These are phyloP conservation scores for Fraxinus dipetala DNA, from an alignment of 305 asterid species.

Conservation along the genomic window DNA sequence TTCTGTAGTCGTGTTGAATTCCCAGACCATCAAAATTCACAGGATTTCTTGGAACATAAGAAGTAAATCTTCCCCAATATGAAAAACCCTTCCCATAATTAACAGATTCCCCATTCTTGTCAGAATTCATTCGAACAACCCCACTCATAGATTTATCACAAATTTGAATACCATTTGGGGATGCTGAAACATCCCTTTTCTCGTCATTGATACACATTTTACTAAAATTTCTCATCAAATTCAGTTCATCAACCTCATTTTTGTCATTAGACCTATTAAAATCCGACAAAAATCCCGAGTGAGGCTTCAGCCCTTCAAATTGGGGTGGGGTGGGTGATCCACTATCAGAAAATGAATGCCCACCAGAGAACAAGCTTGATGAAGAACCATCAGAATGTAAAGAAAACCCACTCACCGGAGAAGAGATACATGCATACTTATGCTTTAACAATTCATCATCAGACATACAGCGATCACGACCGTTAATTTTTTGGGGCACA, in stretches of 20 bases:
- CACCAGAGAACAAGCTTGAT: slow-evolving; percentile 54
- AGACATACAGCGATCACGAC: slow-evolving; percentile 29
- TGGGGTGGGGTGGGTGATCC: slow-evolving; percentile 59
- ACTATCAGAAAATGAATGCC: slow-evolving; percentile 44
- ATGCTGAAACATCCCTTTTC: slow-evolving; percentile 21
- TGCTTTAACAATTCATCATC: slow-evolving; percentile 37
- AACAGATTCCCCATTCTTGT: slow-evolving; percentile 30
- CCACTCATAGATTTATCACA: not conserved
- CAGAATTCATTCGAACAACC: slow-evolving; percentile 25
- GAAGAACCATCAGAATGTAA: slow-evolving; percentile 60
- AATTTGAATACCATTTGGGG: slow-evolving; percentile 29
- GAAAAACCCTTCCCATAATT: slow-evolving; percentile 25
- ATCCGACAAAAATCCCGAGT: slow-evolving; percentile 35
- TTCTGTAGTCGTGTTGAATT: slow-evolving; percentile 36
- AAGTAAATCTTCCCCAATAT: slow-evolving; percentile 34
- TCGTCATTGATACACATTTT: slow-evolving; percentile 46
- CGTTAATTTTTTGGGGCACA: slow-evolving; percentile 27
- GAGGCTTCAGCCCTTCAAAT: not conserved
- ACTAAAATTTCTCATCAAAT: slow-evolving; percentile 42
- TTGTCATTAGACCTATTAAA: slow-evolving; percentile 26
- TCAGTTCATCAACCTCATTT: slow-evolving; percentile 35
- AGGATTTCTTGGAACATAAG: slow-evolving; percentile 31
- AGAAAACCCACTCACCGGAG: slow-evolving; percentile 65
- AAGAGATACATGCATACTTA: slow-evolving; percentile 39
- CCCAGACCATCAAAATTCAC: slow-evolving; percentile 29